Conservation (phyloP, 176 grass and related monocot species). For the Triticum monococcum region DNA sequence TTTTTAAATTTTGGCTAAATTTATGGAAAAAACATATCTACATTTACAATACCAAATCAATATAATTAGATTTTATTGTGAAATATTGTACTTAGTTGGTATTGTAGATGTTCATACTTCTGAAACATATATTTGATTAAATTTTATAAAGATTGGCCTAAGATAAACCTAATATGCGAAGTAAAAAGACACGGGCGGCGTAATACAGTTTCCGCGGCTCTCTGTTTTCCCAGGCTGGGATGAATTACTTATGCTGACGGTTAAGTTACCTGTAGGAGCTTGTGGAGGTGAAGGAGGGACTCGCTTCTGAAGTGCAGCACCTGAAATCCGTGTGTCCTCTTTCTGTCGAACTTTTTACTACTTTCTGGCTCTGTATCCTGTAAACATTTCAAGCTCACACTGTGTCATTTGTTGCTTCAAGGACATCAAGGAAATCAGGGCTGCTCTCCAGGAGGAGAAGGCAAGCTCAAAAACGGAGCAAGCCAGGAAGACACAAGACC, state of each 20-base stretch:
- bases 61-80: no score
- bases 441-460: constrained; percentile 45
- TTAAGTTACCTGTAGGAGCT: constrained; percentile 45
- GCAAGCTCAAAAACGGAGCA: constrained; percentile 10
- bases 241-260: background rate
- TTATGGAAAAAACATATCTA: no score
- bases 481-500: background rate
- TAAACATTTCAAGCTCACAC: background rate
- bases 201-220: background rate
- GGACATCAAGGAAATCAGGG: constrained; percentile 62
- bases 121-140: no score
- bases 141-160: no score
- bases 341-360: background rate
- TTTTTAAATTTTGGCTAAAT: no score
- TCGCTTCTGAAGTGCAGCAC: constrained; percentile 48
- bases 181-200: background rate
- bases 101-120: no score
- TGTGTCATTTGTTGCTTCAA: constrained; percentile 23
- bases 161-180: no score
- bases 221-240: no score
- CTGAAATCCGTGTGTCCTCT: constrained; percentile 48
- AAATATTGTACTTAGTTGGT: no score
- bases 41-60: no score
- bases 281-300: constrained; percentile 40
- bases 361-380: background rate